phyloP scores from a whole-genome alignment of 495 filamentous ascomycete genomes.

The Pyronema omphalodes region DNA sequence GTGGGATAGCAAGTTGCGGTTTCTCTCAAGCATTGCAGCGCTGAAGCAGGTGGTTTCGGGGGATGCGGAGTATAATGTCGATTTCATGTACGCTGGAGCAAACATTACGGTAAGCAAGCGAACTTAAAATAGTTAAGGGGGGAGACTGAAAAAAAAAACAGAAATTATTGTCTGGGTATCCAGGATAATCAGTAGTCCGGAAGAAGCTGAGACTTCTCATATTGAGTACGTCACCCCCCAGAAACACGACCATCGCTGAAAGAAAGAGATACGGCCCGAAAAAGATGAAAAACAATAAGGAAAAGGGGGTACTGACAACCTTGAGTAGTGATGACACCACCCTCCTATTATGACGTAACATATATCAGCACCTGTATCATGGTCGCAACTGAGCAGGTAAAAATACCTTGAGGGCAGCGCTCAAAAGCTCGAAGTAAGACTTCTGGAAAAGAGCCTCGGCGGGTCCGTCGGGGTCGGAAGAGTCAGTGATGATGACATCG shows the following conservation, averaged over 20 bases:
- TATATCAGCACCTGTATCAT: slow-evolving; percentile 1
- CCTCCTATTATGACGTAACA: slow-evolving; percentile 37
- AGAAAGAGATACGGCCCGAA: background rate
- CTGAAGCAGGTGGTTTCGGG: no score
- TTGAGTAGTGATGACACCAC: slow-evolving; percentile 99
- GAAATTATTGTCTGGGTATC: no score
- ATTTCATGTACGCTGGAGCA: no score
- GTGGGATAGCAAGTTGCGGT: background rate
- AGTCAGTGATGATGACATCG: slow-evolving; percentile 99
- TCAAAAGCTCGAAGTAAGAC: slow-evolving; percentile 87
- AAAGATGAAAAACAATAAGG: slow-evolving; percentile 13
- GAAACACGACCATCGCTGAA: background rate
- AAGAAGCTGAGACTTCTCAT: no score
- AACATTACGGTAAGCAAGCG: no score
- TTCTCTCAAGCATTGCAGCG: background rate
- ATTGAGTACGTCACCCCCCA: background rate
- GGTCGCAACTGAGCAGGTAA: background rate
- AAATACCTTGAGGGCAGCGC: slow-evolving; percentile 47
- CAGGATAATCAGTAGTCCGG: no score
- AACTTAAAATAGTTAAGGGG: no score
- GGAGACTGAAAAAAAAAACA: no score
- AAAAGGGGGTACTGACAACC: slow-evolving; percentile 86
- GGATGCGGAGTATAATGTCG: no score
- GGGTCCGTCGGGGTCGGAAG: slow-evolving; percentile 88
- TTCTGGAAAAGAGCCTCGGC: slow-evolving; percentile 95